Base-by-base conservation (phyloP, 1,139 yeast genomes). In the Petasospora rhodanensis region DNA sequence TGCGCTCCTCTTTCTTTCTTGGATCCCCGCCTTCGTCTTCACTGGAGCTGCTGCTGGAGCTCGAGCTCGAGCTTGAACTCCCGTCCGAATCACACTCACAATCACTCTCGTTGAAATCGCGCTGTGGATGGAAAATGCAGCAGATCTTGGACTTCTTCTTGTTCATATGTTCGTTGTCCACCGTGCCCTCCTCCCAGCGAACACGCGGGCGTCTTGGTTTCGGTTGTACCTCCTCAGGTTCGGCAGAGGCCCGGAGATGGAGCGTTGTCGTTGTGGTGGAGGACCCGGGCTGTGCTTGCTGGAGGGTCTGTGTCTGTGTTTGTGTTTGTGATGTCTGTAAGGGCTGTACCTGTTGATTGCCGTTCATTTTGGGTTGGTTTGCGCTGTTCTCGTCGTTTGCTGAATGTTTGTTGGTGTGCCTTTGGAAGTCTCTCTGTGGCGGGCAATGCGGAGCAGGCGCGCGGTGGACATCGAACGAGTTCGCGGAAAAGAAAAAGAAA, bases 81-180 rank as follows among this genome's bases (percentile, higher is more conserved):
- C 57, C 27, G 37, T 51, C 39, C 4, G 41, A 62, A 3, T 56
- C 59, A 13, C 61, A 52, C 2, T 64, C 59, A 29, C 65, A 56
- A 13, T 61, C 65, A 32, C 69, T 76, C 40, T 76, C 84, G 22
- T 76, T 91, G 50, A 79, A 81, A 46, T 76, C 81, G 21, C 76
- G 66, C 31, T 79, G 81, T 3, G 95, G 95, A 52, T 86, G 95
- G 62, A 81, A 91, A 15, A 91, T 89, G 49, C 98, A 89, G 55
- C 98, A 91, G n/a, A 89, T 80, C 58, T 89, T 91, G 14, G 95
- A 75, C 56, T 86, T 87, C 62, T 89, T 89, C 63, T 75, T 83
- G 52, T 80, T 73, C 82, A 91, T 67, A 54, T 82, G 64, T 58
- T 89, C 98, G 54, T 89, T 89, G 58, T 89, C 97, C 6, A 89